Percentiles rank a stretch among this genome's conserved stretches.
phyloP scores from a whole-genome alignment of 805 yeast genomes.

The Myxozyma monticola region DNA sequence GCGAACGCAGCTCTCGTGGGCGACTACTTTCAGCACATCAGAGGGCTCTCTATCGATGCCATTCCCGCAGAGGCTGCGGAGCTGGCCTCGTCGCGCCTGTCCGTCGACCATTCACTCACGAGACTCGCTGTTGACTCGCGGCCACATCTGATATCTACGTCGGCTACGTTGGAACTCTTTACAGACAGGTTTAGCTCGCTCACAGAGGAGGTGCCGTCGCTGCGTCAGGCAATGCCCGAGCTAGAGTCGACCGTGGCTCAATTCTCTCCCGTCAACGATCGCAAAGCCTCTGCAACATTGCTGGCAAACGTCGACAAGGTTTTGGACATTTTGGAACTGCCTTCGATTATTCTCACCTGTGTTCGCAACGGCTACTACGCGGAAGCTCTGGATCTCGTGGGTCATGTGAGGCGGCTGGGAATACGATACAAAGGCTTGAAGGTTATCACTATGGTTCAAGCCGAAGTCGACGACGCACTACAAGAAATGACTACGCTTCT shows the following conservation, averaged over 20 bases:
- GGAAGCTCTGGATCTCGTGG: slow-evolving; percentile 82
- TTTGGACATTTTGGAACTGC: slow-evolving; percentile 77
- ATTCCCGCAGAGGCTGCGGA: slow-evolving; percentile 27
- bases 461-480: slow-evolving; percentile 52
- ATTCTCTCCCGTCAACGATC: slow-evolving; percentile 25
- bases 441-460: slow-evolving; percentile 53
- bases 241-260: slow-evolving; percentile 14
- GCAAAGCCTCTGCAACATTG: slow-evolving; percentile 41
- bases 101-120: slow-evolving; percentile 29
- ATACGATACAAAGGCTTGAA: slow-evolving; percentile 65
- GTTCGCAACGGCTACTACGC: slow-evolving; percentile 83
- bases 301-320: slow-evolving; percentile 67
- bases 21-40: slow-evolving; percentile 33
- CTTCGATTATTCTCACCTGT: slow-evolving; percentile 80
- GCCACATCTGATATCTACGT: slow-evolving; percentile 25
- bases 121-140: slow-evolving; percentile 21
- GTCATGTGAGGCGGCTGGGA: slow-evolving; percentile 65
- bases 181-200: slow-evolving; percentile 30
- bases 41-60: slow-evolving; percentile 29
- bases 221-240: slow-evolving; percentile 11
- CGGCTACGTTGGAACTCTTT: slow-evolving; percentile 27
- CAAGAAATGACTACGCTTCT: slow-evolving; percentile 69
- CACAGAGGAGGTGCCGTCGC: slow-evolving; percentile 26
- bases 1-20: too few species aligned
- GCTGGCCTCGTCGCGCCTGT: slow-evolving; percentile 26